Evolutionary conservation across 2,329 filamentous ascomycete species (phyloP).

Genomic region (Pezicula carpinea): DNA sequence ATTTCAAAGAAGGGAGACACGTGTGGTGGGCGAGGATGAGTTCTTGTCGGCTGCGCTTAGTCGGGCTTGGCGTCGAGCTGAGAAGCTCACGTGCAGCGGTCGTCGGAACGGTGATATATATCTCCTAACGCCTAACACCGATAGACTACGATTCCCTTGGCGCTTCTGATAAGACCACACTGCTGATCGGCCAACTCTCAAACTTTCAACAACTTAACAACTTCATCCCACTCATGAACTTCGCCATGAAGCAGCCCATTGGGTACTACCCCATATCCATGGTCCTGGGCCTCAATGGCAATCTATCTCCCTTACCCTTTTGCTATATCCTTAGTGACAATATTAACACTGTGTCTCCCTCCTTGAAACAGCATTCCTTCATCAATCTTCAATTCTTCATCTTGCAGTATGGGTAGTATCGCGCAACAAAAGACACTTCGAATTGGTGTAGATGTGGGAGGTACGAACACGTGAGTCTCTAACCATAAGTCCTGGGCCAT

Average conservation of each 20-base stretch:
- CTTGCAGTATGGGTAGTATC: background rate
- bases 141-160: too few relatives aligned
- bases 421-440: conserved; percentile 7
- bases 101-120: too few relatives aligned
- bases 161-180: background rate
- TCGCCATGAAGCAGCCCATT: background rate
- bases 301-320: too few relatives aligned
- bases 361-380: background rate
- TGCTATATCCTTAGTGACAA: too few relatives aligned
- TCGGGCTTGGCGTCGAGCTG: too few relatives aligned
- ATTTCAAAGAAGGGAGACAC: too few relatives aligned
- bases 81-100: too few relatives aligned
- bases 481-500: background rate
- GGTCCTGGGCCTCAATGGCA: too few relatives aligned
- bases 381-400: too few relatives aligned
- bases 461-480: conserved; percentile 29
- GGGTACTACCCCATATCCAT: background rate
- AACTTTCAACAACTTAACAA: background rate
- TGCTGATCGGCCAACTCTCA: background rate
- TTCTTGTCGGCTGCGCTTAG: too few relatives aligned
- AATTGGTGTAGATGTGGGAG: conserved; percentile 34
- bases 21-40: too few relatives aligned
- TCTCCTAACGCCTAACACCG: too few relatives aligned
- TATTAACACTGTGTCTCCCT: background rate
- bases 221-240: background rate